These are phyloP conservation scores for Withania somnifera DNA, from an alignment of 305 asterid genomes.

Conservation along the genomic window DNA sequence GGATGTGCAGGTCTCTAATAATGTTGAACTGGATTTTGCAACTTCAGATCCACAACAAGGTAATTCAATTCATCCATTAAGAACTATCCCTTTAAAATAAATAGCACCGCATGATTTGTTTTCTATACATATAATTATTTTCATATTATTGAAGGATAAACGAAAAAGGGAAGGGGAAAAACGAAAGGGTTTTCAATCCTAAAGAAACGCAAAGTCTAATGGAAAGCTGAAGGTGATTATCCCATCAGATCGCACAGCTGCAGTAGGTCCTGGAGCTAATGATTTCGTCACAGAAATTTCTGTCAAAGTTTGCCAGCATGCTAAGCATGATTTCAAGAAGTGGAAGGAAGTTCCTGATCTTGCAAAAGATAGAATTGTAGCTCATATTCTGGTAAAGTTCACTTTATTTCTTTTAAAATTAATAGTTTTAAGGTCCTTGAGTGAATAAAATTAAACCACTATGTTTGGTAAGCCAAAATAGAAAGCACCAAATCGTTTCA, in stretches of 20 bases:
- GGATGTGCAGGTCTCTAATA: neutral
- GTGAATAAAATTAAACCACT: no score
- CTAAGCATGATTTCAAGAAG: neutral
- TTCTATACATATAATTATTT: neutral
- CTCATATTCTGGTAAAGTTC: neutral
- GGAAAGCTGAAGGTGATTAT: neutral
- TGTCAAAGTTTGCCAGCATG: neutral
- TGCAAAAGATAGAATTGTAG: neutral
- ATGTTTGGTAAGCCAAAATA: no score
- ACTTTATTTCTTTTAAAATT: neutral
- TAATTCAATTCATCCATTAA: neutral
- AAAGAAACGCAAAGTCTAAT: neutral
- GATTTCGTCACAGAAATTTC: neutral
- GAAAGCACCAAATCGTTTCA: no score
- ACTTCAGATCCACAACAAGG: neutral
- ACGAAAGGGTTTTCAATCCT: neutral
- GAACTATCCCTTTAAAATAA: neutral
- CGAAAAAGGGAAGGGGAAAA: neutral
- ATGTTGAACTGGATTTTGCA: neutral
- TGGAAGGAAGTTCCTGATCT: neutral
- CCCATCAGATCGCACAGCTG: neutral
- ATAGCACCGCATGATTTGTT: neutral
- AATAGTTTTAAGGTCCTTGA: neutral
- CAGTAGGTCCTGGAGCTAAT: neutral
- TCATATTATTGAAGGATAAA: neutral